phyloP scores from a whole-genome alignment of 345 rosid genomes.

The Murraya koenigii region DNA sequence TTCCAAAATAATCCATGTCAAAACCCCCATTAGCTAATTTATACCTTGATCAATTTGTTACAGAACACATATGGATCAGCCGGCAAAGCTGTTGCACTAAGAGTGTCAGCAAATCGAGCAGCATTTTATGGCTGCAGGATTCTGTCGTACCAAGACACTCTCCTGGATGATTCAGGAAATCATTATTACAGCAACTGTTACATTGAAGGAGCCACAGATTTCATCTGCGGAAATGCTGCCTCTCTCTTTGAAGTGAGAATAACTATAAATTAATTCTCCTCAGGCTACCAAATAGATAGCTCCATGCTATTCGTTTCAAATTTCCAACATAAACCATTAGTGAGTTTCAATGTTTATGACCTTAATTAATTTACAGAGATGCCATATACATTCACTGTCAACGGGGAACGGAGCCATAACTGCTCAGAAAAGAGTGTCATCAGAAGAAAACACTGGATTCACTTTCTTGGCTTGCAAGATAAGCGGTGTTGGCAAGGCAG shows the following conservation, averaged over 20 bases:
- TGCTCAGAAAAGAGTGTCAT: constrained; percentile 58
- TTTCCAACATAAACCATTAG: neutral
- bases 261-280: neutral
- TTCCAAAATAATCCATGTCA: too few species aligned
- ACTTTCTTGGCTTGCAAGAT: constrained; percentile 66
- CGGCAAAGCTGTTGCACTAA: constrained; percentile 58
- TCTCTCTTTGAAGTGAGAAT: constrained; percentile 60
- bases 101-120: constrained; percentile 59
- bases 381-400: constrained; percentile 61
- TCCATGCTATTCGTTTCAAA: neutral
- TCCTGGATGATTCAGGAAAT: constrained; percentile 67
- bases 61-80: constrained; percentile 58
- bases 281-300: neutral
- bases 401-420: constrained; percentile 53
- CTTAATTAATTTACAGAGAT: constrained; percentile 32
- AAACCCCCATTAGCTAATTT: too few species aligned
- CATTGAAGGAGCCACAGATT: constrained; percentile 85
- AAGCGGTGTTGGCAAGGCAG: constrained; percentile 43
- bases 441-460: constrained; percentile 58
- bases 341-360: too few species aligned
- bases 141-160: constrained; percentile 67
- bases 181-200: constrained; percentile 69
- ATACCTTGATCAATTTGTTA: neutral
- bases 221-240: constrained; percentile 65
- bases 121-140: constrained; percentile 68